These are phyloP conservation scores for Pseudisothecium myosuroides DNA, from an alignment of 225 moss, liverwort and hornwort genomes.

Conservation along the genomic window DNA sequence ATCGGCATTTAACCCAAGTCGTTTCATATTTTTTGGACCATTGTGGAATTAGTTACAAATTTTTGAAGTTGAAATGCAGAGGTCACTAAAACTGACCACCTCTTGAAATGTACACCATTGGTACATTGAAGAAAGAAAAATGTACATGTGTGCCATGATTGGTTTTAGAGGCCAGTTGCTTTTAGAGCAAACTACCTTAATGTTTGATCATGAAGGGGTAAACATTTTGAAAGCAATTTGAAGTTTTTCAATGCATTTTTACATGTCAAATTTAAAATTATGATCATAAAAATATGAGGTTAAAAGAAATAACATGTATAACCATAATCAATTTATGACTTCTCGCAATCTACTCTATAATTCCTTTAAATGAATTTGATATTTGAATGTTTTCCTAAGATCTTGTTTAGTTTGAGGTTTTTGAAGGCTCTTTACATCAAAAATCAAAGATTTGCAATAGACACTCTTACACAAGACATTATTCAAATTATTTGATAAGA, in stretches of 20 bases:
- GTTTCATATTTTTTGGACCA: too few species aligned
- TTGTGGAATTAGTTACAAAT: too few species aligned
- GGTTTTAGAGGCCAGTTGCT: too few species aligned
- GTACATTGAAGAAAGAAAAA: too few species aligned
- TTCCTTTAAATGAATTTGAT: not conserved
- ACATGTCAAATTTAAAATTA: not conserved
- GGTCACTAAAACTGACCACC: too few species aligned
- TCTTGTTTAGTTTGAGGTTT: not conserved
- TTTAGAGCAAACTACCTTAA: too few species aligned
- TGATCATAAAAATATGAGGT: not conserved
- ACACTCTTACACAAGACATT: not conserved
- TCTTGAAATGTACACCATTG: too few species aligned
- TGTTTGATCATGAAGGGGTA: too few species aligned
- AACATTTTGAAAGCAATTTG: too few species aligned
- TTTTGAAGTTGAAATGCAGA: too few species aligned
- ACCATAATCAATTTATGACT: not conserved
- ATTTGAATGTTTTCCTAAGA: not conserved
- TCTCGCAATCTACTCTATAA: not conserved
- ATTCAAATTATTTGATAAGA: not conserved
- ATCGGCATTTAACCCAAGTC: too few species aligned
- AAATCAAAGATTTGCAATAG: not conserved
- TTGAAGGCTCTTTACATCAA: not conserved
- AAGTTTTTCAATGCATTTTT: not conserved
- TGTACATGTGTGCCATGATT: too few species aligned
- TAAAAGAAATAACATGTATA: not conserved